A percentile compares a stretch with the other conserved stretches of the same genome.
Conservation (phyloP, 345 rosid genomes). For the Dimocarpus longan region DNA sequence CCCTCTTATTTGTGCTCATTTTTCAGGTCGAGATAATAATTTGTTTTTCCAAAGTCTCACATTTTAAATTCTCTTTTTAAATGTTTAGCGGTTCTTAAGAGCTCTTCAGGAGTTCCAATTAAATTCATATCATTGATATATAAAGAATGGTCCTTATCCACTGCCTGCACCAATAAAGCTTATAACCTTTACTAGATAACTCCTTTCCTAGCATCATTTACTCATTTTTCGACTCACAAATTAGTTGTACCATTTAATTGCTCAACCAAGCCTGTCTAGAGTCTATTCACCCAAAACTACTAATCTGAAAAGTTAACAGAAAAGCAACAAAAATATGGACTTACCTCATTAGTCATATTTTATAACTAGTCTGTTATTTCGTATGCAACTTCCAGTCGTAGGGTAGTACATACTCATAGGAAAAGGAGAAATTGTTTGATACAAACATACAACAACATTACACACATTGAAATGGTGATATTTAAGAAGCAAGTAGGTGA, state of each 20-base stretch:
- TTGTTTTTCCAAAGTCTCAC: no score
- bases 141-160: background rate
- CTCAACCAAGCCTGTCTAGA: background rate
- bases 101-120: no score
- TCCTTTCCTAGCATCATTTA: background rate
- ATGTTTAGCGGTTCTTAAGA: no score
- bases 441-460: background rate
- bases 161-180: background rate
- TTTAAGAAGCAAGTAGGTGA: background rate
- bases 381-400: background rate
- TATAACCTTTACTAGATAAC: background rate
- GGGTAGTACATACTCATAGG: background rate
- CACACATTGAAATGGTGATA: background rate
- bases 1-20: no score
- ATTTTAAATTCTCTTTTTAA: no score
- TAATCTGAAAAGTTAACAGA: background rate
- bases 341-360: background rate
- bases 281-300: background rate
- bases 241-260: no score
- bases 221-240: background rate
- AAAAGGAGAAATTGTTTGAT: background rate
- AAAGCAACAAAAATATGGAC: background rate
- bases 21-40: no score
- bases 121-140: no score
- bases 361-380: background rate